A percentile compares a stretch with the other conserved stretches of the same genome.
phyloP scores from a whole-genome alignment of 2,329 filamentous ascomycete species.

The Aspergillus sclerotialis region DNA sequence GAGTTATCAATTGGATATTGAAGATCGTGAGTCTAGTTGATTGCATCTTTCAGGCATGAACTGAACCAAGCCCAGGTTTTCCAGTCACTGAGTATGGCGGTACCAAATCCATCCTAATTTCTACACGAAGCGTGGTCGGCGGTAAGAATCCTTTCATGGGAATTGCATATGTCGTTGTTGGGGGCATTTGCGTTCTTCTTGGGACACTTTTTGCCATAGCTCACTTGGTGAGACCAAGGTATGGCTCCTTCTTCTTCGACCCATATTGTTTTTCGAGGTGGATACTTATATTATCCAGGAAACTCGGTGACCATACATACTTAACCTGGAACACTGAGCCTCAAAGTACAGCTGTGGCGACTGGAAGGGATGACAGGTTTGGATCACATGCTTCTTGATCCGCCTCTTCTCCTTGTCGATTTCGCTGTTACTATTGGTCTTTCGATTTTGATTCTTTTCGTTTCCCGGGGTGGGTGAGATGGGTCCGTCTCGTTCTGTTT shows the following conservation, averaged over 20 bases:
- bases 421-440: constrained; percentile 2
- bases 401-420: constrained; percentile 2
- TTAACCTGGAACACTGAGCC: constrained; percentile 85
- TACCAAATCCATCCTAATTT: constrained; percentile 83
- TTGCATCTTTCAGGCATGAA: background rate
- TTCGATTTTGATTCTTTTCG: no score
- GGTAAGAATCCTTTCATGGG: constrained; percentile 93
- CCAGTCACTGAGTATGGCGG: constrained; percentile 71
- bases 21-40: constrained; percentile 58
- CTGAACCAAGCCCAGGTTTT: constrained; percentile 57
- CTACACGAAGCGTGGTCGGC: constrained; percentile 85
- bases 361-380: constrained; percentile 49
- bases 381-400: constrained; percentile 17
- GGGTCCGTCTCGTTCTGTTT: no score
- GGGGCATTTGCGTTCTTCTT: constrained; percentile 83
- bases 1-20: constrained; percentile 68
- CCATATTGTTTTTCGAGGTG: background rate
- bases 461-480: no score
- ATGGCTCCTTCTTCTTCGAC: constrained; percentile 25
- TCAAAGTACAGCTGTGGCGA: constrained; percentile 48
- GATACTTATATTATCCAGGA: constrained; percentile 48
- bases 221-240: constrained; percentile 87
- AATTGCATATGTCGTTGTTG: constrained; percentile 91
- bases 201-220: constrained; percentile 83
- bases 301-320: constrained; percentile 96